Conservation (phyloP, 305 asterid genomes). For the Fraxinus latifolia region DNA sequence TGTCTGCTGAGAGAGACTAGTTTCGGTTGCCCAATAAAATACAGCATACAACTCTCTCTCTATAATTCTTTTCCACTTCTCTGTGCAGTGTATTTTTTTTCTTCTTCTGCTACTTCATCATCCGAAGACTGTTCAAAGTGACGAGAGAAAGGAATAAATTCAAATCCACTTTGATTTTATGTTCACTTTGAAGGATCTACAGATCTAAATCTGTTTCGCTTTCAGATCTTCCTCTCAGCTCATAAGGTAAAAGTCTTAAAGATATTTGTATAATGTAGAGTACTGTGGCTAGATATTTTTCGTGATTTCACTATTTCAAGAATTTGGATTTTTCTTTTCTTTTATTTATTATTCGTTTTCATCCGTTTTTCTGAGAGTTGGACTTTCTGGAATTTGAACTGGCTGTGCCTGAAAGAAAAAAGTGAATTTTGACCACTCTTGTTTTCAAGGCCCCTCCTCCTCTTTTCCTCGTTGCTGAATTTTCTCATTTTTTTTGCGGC, state of each 20-base stretch:
- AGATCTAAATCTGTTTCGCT: conserved; percentile 59
- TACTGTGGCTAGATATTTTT: conserved; percentile 28
- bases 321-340: conserved; percentile 21
- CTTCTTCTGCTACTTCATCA: conserved; percentile 21
- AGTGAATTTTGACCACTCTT: conserved; percentile 29
- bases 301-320: conserved; percentile 21
- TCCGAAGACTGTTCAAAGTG: conserved; percentile 1
- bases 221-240: conserved; percentile 53
- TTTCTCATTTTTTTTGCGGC: conserved; percentile 23
- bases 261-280: conserved; percentile 18
- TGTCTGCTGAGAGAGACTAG: conserved; percentile 60
- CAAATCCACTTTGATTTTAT: conserved; percentile 25
- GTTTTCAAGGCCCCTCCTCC: conserved; percentile 26
- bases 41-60: conserved; percentile 20
- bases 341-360: conserved; percentile 15
- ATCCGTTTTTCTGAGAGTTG: conserved; percentile 28
- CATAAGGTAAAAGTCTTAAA: conserved; percentile 37
- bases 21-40: conserved; percentile 48
- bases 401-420: conserved; percentile 30
- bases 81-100: conserved; percentile 3
- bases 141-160: conserved; percentile 5
- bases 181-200: conserved; percentile 53
- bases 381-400: conserved; percentile 50
- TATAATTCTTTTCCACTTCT: conserved; percentile 4
- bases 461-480: conserved; percentile 30